phyloP scores from a whole-genome alignment of 768 basidiomycete genomes.

The Dioszegia crocea region DNA sequence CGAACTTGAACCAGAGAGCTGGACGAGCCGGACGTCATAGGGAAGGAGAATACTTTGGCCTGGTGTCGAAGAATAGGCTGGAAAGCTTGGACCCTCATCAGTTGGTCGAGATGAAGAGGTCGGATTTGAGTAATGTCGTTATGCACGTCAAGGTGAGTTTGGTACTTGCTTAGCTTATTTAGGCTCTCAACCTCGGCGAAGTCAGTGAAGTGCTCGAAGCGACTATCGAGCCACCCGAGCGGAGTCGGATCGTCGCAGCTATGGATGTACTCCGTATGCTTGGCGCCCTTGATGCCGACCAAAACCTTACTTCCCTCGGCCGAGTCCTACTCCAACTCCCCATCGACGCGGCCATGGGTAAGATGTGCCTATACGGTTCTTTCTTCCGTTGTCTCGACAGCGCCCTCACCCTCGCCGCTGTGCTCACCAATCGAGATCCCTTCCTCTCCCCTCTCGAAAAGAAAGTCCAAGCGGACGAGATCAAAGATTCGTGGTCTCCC shows the following conservation, averaged over 20 bases:
- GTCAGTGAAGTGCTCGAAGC: constrained; percentile 81
- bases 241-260: constrained; percentile 70
- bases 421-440: constrained; percentile 82
- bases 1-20: constrained; percentile 84
- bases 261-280: constrained; percentile 75
- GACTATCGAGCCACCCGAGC: constrained; percentile 82
- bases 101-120: constrained; percentile 90
- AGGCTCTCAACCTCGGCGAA: constrained; percentile 76
- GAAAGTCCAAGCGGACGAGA: constrained; percentile 64
- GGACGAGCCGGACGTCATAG: constrained; percentile 90
- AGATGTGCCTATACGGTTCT: constrained; percentile 79
- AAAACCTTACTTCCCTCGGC: constrained; percentile 76
- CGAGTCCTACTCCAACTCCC: constrained; percentile 82
- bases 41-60: constrained; percentile 83
- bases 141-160: constrained; percentile 76
- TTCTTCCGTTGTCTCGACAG: constrained; percentile 88
- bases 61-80: constrained; percentile 65
- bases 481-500: constrained; percentile 74
- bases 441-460: constrained; percentile 78
- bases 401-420: constrained; percentile 76
- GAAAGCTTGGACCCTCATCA: constrained; percentile 68
- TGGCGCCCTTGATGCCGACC: constrained; percentile 74
- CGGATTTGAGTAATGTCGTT: constrained; percentile 82
- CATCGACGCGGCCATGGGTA: constrained; percentile 83
- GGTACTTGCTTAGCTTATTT: background rate